A percentile compares a stretch with the other conserved stretches of the same genome.
Evolutionary conservation across 2,329 filamentous ascomycete species (phyloP).

Genomic region (Pyricularia sp.): DNA sequence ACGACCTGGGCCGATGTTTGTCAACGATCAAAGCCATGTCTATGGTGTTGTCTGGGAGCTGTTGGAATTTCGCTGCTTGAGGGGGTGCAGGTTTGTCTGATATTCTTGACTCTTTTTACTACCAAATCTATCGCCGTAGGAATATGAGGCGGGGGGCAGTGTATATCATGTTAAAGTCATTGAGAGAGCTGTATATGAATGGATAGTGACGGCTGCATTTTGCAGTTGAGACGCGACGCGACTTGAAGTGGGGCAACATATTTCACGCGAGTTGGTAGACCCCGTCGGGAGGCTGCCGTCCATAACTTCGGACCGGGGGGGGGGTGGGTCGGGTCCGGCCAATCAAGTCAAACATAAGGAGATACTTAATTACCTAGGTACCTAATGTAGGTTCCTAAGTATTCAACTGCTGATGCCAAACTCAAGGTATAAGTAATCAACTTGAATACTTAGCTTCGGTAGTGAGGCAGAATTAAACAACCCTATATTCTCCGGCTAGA

Average conservation of each 20-base stretch:
- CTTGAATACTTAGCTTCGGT: too few relatives aligned
- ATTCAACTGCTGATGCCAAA: background rate
- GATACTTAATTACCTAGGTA: background rate
- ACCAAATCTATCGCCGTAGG: background rate
- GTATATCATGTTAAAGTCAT: background rate
- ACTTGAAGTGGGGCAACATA: background rate
- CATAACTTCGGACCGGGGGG: background rate
- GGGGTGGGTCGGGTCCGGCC: too few relatives aligned
- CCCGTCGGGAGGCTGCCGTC: background rate
- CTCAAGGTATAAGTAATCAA: too few relatives aligned
- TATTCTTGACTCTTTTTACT: background rate
- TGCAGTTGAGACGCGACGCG: background rate
- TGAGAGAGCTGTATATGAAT: background rate
- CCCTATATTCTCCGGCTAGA: too few relatives aligned
- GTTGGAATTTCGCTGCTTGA: background rate
- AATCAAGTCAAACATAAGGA: background rate
- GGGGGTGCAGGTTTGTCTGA: background rate
- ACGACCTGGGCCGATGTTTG: constrained; percentile 62
- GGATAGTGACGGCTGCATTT: too few relatives aligned
- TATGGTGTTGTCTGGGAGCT: background rate
- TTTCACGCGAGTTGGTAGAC: background rate
- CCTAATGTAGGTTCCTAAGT: too few relatives aligned
- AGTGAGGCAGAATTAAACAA: too few relatives aligned
- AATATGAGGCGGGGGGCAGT: background rate
- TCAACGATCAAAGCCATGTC: constrained; percentile 62